Evolutionary conservation across 345 rosid genomes (phyloP), one percentile per base, ranked within the genome.

Genomic region (Sonneratia alba): DNA sequence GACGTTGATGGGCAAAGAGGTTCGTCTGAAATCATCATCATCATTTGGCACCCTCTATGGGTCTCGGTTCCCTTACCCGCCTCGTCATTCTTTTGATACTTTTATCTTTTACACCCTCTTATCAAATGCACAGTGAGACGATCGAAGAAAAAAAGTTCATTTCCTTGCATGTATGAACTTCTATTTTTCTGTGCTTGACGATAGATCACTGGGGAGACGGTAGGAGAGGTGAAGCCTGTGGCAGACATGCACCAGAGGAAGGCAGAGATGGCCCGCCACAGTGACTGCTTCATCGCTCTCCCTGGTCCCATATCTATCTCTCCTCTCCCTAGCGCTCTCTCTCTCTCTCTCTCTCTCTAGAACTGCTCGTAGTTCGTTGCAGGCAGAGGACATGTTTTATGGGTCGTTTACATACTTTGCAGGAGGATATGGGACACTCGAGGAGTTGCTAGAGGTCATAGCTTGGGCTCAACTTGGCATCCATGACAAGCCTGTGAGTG

Each of bases 1-100:
- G 80, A 91, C 91, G 62, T 87, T 93, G 70, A 93, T 93, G 98
- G 80, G 68, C 82, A 88, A 89, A 86, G 94, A 93, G 96, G 98
- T 93, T 48, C 92, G 98, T 91, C 48, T 22, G 67, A 21, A 32
- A 67, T 66, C 24, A 73, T n/a, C 40, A 32, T 42, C 40, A 27
- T 49, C 49, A 6, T 1, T 61, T 5, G 63, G 19, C 3, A 47
- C 15, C 51, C 51, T 8, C 13, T 47, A 47, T 8, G 13, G 43
- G 12, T 71, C 14, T 47, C 38, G 19, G 27, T 67, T 40, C 42
- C 27, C 42, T 47, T 34, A 27, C 74, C 74, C 11, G 14, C 18
- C 40, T 72, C 45, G 43, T 36, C 69, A 38, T 66, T 48, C 32
- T 48, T n/a, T 19, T 3, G 38, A 15, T n/a, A 18, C 4, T 3